Evolutionary conservation across 805 yeast species (phyloP).

Genomic region (Lachancea nothofagi): DNA sequence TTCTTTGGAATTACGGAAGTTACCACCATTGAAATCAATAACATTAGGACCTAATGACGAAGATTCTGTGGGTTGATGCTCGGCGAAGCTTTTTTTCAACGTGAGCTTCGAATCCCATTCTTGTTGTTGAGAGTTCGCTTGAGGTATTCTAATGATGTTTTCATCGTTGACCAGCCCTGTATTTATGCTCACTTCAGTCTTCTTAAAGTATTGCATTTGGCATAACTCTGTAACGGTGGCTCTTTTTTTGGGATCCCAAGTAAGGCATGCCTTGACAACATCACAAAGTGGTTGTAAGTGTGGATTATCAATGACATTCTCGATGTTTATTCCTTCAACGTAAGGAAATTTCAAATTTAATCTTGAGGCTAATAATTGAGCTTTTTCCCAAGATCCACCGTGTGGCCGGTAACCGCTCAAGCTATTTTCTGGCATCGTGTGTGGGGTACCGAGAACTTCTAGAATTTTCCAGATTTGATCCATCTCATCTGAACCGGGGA

Average conservation of each 20-base stretch:
- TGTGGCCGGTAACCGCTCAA: conserved; percentile 36
- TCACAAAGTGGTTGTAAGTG: conserved; percentile 36
- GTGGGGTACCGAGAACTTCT: conserved; percentile 70
- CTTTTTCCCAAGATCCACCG: conserved; percentile 76
- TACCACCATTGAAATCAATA: conserved; percentile 3
- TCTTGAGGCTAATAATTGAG: conserved; percentile 43
- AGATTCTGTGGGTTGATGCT: background rate
- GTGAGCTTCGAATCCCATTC: background rate
- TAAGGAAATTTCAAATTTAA: conserved; percentile 55
- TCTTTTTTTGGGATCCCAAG: conserved; percentile 76
- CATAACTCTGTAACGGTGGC: conserved; percentile 46
- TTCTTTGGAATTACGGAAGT: conserved; percentile 1
- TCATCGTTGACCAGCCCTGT: conserved; percentile 3
- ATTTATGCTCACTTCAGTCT: conserved; percentile 29
- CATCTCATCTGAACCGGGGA: conserved; percentile 74
- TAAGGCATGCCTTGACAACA: conserved; percentile 44
- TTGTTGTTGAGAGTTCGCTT: background rate
- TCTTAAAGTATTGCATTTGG: conserved; percentile 49
- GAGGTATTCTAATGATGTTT: background rate
- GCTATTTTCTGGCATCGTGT: conserved; percentile 21
- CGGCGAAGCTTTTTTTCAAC: background rate
- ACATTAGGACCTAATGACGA: conserved; percentile 3
- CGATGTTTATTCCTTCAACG: conserved; percentile 45
- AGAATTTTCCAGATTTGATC: conserved; percentile 74
- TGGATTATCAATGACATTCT: conserved; percentile 41